A percentile compares a stretch with the other conserved stretches of the same genome.
These are phyloP conservation scores for Pyrenochaeta sp. DNA, from an alignment of 2,329 filamentous ascomycete genomes.

Conservation along the genomic window DNA sequence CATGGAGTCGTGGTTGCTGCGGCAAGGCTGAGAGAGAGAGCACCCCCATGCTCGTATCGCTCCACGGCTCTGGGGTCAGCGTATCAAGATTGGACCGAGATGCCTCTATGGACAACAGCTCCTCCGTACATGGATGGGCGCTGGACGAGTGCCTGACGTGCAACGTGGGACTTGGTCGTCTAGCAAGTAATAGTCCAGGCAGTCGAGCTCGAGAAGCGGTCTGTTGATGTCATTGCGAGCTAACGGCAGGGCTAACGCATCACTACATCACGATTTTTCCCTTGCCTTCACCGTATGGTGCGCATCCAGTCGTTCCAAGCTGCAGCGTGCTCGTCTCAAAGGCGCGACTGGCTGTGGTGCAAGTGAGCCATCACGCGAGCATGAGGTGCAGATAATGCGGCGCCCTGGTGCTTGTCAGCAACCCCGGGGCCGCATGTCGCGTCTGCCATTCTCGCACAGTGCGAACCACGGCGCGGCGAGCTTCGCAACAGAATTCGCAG, in stretches of 20 bases:
- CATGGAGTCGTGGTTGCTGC: slow-evolving; percentile 27
- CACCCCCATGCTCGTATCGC: neutral
- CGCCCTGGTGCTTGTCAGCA: slow-evolving; percentile 9
- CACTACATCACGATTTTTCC: slow-evolving; percentile 16
- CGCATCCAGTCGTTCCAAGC: neutral
- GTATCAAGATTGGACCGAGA: no score
- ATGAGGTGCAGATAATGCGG: slow-evolving; percentile 4
- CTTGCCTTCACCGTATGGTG: no score
- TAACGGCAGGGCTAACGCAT: slow-evolving; percentile 20
- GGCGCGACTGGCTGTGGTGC: slow-evolving; percentile 1
- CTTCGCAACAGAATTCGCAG: no score
- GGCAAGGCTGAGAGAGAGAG: slow-evolving; percentile 17
- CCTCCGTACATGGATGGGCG: neutral
- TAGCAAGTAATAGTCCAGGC: no score
- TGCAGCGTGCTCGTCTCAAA: neutral
- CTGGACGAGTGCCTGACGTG: slow-evolving; percentile 15
- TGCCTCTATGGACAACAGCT: no score
- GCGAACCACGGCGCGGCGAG: no score
- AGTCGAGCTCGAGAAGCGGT: slow-evolving; percentile 15
- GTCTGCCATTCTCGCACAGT: no score
- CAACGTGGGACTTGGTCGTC: no score
- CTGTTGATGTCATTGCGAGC: slow-evolving; percentile 32
- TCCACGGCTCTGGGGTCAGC: neutral
- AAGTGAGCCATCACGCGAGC: slow-evolving; percentile 10
- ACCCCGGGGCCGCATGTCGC: neutral